Percentiles rank a stretch among this genome's conserved stretches.
phyloP scores from a whole-genome alignment of 768 basidiomycete genomes.

The Clitopilus passeckerianus region DNA sequence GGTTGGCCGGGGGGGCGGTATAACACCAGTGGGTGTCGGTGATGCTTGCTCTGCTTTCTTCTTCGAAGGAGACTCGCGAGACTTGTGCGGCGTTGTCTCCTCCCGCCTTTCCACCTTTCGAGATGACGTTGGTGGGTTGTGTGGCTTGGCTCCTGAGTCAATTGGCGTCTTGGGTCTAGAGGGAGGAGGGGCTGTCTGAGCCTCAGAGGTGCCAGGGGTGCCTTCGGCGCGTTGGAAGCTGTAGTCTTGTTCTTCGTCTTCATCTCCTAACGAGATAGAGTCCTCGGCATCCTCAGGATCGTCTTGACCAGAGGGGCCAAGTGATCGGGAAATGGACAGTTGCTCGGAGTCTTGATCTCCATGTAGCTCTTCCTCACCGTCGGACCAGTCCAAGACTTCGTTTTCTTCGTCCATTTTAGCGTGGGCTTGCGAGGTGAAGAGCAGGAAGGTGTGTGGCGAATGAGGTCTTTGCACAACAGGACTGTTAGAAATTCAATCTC shows the following conservation, averaged over 20 bases:
- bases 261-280: conserved; percentile 68
- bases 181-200: not conserved
- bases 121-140: not conserved
- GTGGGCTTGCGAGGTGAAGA: not conserved
- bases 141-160: not conserved
- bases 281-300: conserved; percentile 49
- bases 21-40: conserved; percentile 16
- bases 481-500: conserved; percentile 9
- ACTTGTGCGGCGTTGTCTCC: conserved; percentile 11
- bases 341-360: not conserved
- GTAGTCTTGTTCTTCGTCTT: conserved; percentile 62
- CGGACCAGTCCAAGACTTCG: conserved; percentile 68
- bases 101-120: not conserved
- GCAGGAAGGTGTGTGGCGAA: not conserved
- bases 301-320: conserved; percentile 15
- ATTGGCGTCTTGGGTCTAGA: not conserved
- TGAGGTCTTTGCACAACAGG: not conserved
- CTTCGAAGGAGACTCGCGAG: not conserved
- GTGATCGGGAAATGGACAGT: not conserved
- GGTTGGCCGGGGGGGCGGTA: conserved; percentile 37
- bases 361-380: conserved; percentile 37
- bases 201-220: not conserved
- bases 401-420: conserved; percentile 57
- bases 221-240: conserved; percentile 25
- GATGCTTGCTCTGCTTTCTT: conserved; percentile 6